Evolutionary conservation across 2,329 filamentous ascomycete genomes (phyloP), one percentile per base, ranked within the genome.

Genomic region (Aphanocladium album): DNA sequence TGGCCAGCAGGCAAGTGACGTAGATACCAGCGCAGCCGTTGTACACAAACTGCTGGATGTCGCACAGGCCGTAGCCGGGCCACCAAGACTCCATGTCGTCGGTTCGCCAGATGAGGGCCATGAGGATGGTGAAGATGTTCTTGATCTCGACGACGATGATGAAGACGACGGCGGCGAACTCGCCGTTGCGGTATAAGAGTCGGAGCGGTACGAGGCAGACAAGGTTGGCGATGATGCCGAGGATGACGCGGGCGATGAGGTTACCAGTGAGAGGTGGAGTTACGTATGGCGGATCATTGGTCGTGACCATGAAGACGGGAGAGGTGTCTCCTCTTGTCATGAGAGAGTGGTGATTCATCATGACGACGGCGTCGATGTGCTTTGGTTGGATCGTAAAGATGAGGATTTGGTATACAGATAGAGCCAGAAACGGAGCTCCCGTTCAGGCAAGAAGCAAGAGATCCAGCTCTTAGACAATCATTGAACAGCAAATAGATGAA

Each of bases 61-160:
- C 83, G 66, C 83, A 86, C 70, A 81, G 77, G 19, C 80, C 81
- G 25, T 73, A 68, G 55, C 83, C 83, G 2, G 74, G 69, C 73
- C 74, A 84, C 83, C 83, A 86, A 37, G 62, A 63, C 35, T 66
- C 67, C 61, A 80, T 77, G 67, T 84, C 70, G 67, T 86, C 75
- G 67, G 79, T 69, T 62, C 72, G 76, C 83, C 83, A 86, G 63
- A 84, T 74, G 27, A 82, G 72, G 1, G 81, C 71, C 70, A 81
- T 82, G 72, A 81, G 33, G 58, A 81, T 68, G 52, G 78, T 80
- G 58, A 79, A 67, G 46, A 79, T n/a, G 70, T 83, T 83, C 67
- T 77, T 67, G 57, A 80, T 23, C 60, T 77, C 72, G 62, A 80
- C 73, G 60, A 73, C 76, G 66, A 71, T 57, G 64, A 84, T 79